Evolutionary conservation across 1,284 basidiomycete genomes (phyloP).

Genomic region (Austroboletus rostrupii): DNA sequence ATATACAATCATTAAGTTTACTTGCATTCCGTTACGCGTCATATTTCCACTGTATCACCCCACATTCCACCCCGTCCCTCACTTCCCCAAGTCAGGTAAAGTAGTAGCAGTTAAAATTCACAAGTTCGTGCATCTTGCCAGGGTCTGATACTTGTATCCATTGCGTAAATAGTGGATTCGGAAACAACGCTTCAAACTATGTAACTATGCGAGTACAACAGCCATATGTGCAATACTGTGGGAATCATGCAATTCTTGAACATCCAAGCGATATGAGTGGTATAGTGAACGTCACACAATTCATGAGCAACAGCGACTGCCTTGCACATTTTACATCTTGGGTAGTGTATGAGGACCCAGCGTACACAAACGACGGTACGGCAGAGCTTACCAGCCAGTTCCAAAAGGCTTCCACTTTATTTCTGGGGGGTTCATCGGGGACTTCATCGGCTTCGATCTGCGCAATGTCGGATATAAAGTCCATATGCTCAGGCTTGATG

Average conservation of each 20-base stretch:
- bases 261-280: constrained; percentile 5
- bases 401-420: constrained; percentile 67
- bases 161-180: background rate
- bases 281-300: background rate
- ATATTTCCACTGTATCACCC: constrained; percentile 35
- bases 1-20: constrained; percentile 37
- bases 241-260: background rate
- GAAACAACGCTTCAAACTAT: background rate
- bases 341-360: constrained; percentile 1
- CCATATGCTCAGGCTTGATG: constrained; percentile 63
- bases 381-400: constrained; percentile 57
- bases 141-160: background rate
- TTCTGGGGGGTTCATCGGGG: constrained; percentile 71
- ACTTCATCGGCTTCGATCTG: constrained; percentile 71
- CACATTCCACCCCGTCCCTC: constrained; percentile 15
- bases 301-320: background rate
- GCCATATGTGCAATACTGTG: constrained; percentile 4
- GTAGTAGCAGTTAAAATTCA: constrained; percentile 22
- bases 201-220: constrained; percentile 6
- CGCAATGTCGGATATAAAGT: constrained; percentile 69
- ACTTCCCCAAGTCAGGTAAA: constrained; percentile 22
- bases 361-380: background rate
- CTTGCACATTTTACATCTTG: constrained; percentile 22
- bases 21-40: constrained; percentile 29
- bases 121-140: constrained; percentile 1